Evolutionary conservation across 2,329 filamentous ascomycete species (phyloP).

Genomic region (Alternaria incomplexa): DNA sequence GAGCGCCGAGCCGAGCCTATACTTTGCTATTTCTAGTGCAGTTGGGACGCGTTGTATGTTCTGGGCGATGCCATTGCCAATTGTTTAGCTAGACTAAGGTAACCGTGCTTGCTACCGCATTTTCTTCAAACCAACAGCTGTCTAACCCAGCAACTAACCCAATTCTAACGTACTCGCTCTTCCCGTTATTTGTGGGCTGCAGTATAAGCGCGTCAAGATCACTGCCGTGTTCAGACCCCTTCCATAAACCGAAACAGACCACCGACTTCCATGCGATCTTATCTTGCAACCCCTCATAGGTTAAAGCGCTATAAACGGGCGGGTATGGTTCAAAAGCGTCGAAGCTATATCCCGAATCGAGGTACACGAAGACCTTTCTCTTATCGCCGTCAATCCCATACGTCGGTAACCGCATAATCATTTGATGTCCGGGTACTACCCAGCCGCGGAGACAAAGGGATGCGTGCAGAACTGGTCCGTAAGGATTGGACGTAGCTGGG

Average conservation of each 20-base stretch:
- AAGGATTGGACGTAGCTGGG: neutral
- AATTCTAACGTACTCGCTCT: neutral
- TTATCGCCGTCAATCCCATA: accelerated
- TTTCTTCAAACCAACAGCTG: accelerated
- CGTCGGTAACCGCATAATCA: neutral
- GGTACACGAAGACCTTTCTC: accelerated
- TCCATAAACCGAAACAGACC: neutral
- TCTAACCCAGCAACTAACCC: neutral
- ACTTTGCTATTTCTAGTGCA: too few species aligned
- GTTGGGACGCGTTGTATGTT: too few species aligned
- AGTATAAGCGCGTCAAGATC: neutral
- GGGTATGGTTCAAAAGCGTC: too few species aligned
- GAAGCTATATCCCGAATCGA: neutral
- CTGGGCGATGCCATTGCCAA: too few species aligned
- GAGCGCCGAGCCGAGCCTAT: too few species aligned
- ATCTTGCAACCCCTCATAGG: neutral
- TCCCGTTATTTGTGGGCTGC: neutral
- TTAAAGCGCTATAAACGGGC: neutral
- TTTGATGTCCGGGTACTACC: neutral
- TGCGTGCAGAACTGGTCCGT: neutral
- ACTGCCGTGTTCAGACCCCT: too few species aligned
- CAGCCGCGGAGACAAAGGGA: neutral
- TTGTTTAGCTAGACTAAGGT: neutral
- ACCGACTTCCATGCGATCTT: neutral
- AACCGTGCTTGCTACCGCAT: neutral